Evolutionary conservation across 345 rosid genomes (phyloP), one percentile per base, ranked within the genome.

Genomic region (Ceriops tagal): DNA sequence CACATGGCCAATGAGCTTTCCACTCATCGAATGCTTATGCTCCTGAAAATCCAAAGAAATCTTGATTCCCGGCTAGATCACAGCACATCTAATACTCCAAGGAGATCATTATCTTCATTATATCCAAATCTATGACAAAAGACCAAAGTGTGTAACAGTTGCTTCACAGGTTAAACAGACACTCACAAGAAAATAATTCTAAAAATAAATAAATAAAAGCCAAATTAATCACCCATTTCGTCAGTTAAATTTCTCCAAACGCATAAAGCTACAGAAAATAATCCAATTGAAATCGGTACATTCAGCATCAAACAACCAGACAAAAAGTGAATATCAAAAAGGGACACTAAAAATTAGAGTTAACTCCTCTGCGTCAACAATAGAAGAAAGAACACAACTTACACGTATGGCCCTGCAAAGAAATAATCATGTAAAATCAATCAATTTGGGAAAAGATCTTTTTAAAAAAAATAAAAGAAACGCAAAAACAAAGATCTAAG

Each of bases 331-430:
- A 24, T 9, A 10, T 56, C 0, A 47, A 19, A 18, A n/a, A 71
- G 30, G 27, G 20, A 53, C n/a, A n/a, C 21, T 32, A 6, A 8
- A 60, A 5, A 31, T 9, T 63, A 27, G 8, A 53, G 55, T 43
- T 3, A 9, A 21, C 51, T 15, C 21, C 3, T 32, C 72, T 65
- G 60, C 61, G 61, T 64, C 65, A 49, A 56, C n/a, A 31, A 27
- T 0, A 35, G 62, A 71, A 72, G 72, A 57, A 53, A 63, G 5
- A 18, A n/a, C 27, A 49, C 51, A 73, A 81, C 96, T 92, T 88
- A 95, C 99, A 95, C 80, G 81, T 95, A 90, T 34, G 99, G 98
- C 76, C 99, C 98, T 93, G 95, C 85, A 86, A 82, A 24, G 65
- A 81, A 60, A 67, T 8, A 13, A 24, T 9, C 55, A 61, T 60